A percentile compares a stretch with the other conserved stretches of the same genome.
These are phyloP conservation scores for Fraxinus pennsylvanica DNA, from an alignment of 257 asterid genomes.

Conservation along the genomic window DNA sequence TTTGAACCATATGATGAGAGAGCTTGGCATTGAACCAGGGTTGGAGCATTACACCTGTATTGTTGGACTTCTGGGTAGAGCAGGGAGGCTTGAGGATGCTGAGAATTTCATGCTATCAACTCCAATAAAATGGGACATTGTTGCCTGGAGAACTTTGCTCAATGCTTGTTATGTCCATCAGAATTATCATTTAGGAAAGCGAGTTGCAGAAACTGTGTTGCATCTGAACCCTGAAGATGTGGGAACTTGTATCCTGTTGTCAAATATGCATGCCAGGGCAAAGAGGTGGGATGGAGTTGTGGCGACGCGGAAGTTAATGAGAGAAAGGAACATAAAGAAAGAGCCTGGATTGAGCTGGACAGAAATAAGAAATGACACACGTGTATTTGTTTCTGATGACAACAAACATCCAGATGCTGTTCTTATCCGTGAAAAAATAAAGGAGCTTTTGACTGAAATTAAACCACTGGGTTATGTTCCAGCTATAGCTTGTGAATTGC, in stretches of 20 bases:
- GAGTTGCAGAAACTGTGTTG: conserved; percentile 56
- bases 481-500: conserved; percentile 52
- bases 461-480: conserved; percentile 70
- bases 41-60: conserved; percentile 86
- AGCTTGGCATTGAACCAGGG: conserved; percentile 65
- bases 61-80: conserved; percentile 70
- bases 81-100: conserved; percentile 74
- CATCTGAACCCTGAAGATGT: conserved; percentile 65
- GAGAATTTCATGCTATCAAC: conserved; percentile 57
- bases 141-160: conserved; percentile 87
- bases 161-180: conserved; percentile 77
- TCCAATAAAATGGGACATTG: conserved; percentile 62
- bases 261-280: conserved; percentile 79
- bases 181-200: conserved; percentile 60
- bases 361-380: conserved; percentile 68
- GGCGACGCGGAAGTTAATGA: conserved; percentile 52
- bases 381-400: conserved; percentile 68
- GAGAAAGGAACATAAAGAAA: conserved; percentile 68
- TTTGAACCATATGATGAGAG: conserved; percentile 55
- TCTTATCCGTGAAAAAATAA: conserved; percentile 58
- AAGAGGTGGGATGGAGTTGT: conserved; percentile 79
- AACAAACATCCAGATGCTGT: conserved; percentile 54
- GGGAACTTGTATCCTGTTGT: conserved; percentile 66
- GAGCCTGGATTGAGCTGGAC: conserved; percentile 98
- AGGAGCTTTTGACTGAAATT: conserved; percentile 56